A percentile compares a stretch with the other conserved stretches of the same genome.
phyloP scores from a whole-genome alignment of 2,329 filamentous ascomycete genomes.

The Neoarthrinium moseri region DNA sequence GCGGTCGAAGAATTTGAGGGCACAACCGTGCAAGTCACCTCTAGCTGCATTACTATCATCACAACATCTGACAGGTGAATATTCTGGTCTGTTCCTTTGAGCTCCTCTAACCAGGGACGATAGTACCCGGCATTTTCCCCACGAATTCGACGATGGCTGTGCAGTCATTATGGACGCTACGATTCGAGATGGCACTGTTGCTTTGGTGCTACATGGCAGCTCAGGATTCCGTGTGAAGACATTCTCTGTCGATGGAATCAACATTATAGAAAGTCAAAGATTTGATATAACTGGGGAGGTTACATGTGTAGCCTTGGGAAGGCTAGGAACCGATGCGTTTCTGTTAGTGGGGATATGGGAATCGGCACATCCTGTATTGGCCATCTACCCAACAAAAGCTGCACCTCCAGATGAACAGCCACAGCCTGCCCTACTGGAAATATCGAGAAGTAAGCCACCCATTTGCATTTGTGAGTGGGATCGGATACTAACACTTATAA shows the following conservation, averaged over 20 bases:
- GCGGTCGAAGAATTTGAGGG: slow-evolving; percentile 34
- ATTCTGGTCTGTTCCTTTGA: slow-evolving; percentile 10
- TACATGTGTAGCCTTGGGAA: slow-evolving; percentile 39
- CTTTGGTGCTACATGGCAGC: slow-evolving; percentile 39
- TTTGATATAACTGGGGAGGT: slow-evolving; percentile 45
- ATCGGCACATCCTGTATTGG: slow-evolving; percentile 15
- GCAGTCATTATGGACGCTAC: slow-evolving; percentile 41
- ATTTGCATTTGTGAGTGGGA: too few relatives aligned
- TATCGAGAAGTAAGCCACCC: slow-evolving; percentile 17
- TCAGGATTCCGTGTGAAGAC: slow-evolving; percentile 37
- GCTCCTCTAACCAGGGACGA: slow-evolving; percentile 18
- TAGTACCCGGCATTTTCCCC: slow-evolving; percentile 28
- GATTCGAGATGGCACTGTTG: slow-evolving; percentile 35
- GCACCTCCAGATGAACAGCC: background rate
- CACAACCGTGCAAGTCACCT: slow-evolving; percentile 54
- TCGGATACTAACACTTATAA: too few relatives aligned
- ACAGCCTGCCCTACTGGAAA: slow-evolving; percentile 10
- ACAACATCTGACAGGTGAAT: slow-evolving; percentile 34
- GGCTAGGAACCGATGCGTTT: slow-evolving; percentile 13
- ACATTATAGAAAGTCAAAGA: slow-evolving; percentile 24
- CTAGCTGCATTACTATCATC: slow-evolving; percentile 41
- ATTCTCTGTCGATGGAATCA: slow-evolving; percentile 33
- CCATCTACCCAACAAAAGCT: slow-evolving; percentile 16
- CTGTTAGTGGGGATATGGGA: slow-evolving; percentile 23
- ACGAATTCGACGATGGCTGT: slow-evolving; percentile 28